Evolutionary conservation across 768 basidiomycete species (phyloP), one percentile per base, ranked within the genome.

Genomic region (Amanita subjunquillea): DNA sequence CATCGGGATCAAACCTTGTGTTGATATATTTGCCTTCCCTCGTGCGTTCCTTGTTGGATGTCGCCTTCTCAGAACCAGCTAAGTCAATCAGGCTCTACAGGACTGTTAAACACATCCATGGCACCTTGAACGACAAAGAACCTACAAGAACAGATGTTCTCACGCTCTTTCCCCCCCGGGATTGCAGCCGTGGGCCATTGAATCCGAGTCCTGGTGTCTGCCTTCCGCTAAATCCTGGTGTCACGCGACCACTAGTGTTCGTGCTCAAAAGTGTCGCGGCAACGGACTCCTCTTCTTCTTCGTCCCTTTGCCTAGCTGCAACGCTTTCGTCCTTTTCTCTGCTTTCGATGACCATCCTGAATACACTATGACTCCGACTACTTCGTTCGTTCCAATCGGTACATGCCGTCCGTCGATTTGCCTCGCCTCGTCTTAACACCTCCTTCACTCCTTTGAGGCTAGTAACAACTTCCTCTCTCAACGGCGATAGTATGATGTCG

Each of bases 311-410:
- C 42, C 43, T 52, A 3, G 65, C 59, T 13, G 56, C 59, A 13
- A 68, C 66, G 9, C 71, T 71, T 32, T 74, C 79, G 10, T 82
- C 83, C 0, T 73, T 72, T 61, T 85, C 88, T 50, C 90, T 72
- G 59, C 88, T 91, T 66, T 96, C 92, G 47, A 95, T 83, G 0
- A 98, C 94, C 27, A 97, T 78, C 29, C 93, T 73, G 66, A 98
- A 96, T 0, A 98, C 89, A 57, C 87, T 90, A 65, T 97, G 95
- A 70, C 91, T 93, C 32, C 95, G 76, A 63, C 90, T 92, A 70
- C 90, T 93, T 54, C 95, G 71, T 60, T 93, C 88, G 63, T 99
- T 99, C 95, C 95, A 99, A 62, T 99, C 95, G n/a, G 96, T 99
- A 59, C 83, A 89, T 0, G 93, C 94, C 3, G 93, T 96, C 55